phyloP scores from a whole-genome alignment of 495 filamentous ascomycete species.

The Aspergillus carlsbadensis region DNA sequence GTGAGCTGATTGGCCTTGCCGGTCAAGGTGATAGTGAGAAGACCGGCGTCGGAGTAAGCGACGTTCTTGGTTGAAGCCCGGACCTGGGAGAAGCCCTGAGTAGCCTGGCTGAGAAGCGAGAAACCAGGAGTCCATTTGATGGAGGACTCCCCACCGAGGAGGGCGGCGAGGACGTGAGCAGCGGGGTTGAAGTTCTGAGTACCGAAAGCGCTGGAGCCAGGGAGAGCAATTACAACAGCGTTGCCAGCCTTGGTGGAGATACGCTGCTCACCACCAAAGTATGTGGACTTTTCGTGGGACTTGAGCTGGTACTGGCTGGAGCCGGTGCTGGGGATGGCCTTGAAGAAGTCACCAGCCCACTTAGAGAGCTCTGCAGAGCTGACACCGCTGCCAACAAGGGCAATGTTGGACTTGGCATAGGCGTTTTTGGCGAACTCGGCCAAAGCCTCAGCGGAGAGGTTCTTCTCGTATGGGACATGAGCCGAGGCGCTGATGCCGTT shows the following conservation, averaged over 20 bases:
- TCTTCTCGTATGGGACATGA: conserved; percentile 67
- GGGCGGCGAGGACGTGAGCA: conserved; percentile 79
- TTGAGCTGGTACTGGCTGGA: conserved; percentile 38
- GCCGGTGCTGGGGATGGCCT: conserved; percentile 40
- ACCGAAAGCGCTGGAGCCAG: conserved; percentile 74
- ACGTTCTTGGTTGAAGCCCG: conserved; percentile 68
- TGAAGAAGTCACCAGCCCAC: conserved; percentile 93
- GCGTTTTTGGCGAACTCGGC: conserved; percentile 69
- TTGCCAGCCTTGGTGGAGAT: conserved; percentile 72
- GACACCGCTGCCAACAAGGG: conserved; percentile 85
- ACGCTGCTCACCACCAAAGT: conserved; percentile 92
- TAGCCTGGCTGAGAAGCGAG: conserved; percentile 79
- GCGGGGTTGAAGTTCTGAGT: conserved; percentile 81
- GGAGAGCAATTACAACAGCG: conserved; percentile 85
- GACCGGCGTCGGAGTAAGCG: conserved; percentile 91
- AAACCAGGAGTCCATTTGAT: conserved; percentile 98
- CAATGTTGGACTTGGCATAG: conserved; percentile 86
- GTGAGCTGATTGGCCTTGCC: conserved; percentile 69
- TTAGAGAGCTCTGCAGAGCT: conserved; percentile 73
- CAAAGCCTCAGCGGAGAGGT: conserved; percentile 70
- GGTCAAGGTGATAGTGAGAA: conserved; percentile 76
- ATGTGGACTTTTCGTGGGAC: conserved; percentile 63
- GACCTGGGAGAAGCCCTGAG: conserved; percentile 62
- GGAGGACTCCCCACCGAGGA: conserved; percentile 84
- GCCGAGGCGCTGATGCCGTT: conserved; percentile 67